phyloP scores from a whole-genome alignment of 305 asterid species.

The Fraxinus greggii region DNA sequence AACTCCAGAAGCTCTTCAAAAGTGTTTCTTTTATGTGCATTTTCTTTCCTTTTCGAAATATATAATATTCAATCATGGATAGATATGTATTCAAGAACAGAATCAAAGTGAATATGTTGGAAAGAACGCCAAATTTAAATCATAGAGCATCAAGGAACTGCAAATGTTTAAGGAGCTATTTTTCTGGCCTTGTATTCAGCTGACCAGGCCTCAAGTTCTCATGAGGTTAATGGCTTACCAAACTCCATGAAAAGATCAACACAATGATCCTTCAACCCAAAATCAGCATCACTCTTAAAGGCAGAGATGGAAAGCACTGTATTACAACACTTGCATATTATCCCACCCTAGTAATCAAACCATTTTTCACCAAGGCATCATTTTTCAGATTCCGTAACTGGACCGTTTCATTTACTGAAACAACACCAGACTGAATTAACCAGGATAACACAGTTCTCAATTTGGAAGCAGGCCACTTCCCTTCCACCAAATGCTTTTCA shows the following conservation, averaged over 20 bases:
- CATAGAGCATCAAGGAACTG: too few relatives aligned
- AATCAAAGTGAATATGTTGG: background rate
- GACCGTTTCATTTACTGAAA: constrained; percentile 62
- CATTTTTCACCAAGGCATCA: constrained; percentile 56
- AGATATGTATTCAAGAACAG: background rate
- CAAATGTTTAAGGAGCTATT: constrained; percentile 37
- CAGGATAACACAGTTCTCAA: constrained; percentile 80
- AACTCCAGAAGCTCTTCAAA: background rate
- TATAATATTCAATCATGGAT: too few relatives aligned
- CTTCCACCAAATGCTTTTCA: constrained; percentile 61
- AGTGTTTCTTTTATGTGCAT: background rate
- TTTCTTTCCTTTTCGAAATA: background rate
- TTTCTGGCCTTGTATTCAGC: constrained; percentile 80
- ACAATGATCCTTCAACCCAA: constrained; percentile 51
- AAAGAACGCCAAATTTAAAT: background rate
- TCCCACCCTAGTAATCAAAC: constrained; percentile 72
- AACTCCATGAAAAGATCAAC: constrained; percentile 75
- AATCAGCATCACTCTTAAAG: constrained; percentile 79
- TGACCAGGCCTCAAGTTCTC: constrained; percentile 99
- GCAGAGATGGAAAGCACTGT: constrained; percentile 57
- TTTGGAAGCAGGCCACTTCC: constrained; percentile 68
- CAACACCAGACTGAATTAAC: constrained; percentile 71
- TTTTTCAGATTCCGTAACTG: constrained; percentile 64
- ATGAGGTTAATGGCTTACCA: constrained; percentile 74
- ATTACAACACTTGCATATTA: constrained; percentile 78